Evolutionary conservation across 2,329 filamentous ascomycete genomes (phyloP), one percentile per base, ranked within the genome.

Genomic region (Sporothrix euskadiensis): DNA sequence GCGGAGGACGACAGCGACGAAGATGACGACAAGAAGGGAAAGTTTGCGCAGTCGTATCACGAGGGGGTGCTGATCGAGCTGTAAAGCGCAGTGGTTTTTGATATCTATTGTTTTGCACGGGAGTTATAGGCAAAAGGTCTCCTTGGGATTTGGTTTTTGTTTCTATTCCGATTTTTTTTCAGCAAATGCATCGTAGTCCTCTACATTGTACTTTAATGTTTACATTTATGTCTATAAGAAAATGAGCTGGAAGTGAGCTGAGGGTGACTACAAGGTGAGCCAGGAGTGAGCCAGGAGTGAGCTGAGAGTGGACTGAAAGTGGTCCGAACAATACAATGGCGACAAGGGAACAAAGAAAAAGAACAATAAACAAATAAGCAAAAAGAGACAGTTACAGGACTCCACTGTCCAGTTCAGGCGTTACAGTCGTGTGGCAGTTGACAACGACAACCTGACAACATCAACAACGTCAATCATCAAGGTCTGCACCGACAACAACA

Each of bases 21-120:
- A 1, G 22, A n/a, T 2, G 32, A 66, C n/a, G n/a, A 65, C 19
- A 30, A 30, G 61, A 30, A 19, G 19, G 61, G 44, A 39, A 41
- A 47, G n/a, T 22, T 49, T 14, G 54, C 32, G 7, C 49, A 41
- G 54, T 65, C 66, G 52, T 76, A 74, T 57, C 69, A 39, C n/a
- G 75, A 76, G 14, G 74, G 72, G 8, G 12, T 7, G 16, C 66
- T 76, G 35, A 75, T 76, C 26, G 75, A 76, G 1, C 0, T 73
- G 5, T 73, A 44, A 35, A 26, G 49, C 26, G 35, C 49, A 26
- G 39, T n/a, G 32, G 57, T 8, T 4, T 30, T 56, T 26, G 19
- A 14, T 59, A 41, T 59, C n/a, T 68, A 30, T 47, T 30, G 14
- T 57, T 39, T 35, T 68, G 2, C 30, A 35, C 6, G 6, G 65